phyloP scores from a whole-genome alignment of 129 eudicot genomes.

The Glebionis coronaria region DNA sequence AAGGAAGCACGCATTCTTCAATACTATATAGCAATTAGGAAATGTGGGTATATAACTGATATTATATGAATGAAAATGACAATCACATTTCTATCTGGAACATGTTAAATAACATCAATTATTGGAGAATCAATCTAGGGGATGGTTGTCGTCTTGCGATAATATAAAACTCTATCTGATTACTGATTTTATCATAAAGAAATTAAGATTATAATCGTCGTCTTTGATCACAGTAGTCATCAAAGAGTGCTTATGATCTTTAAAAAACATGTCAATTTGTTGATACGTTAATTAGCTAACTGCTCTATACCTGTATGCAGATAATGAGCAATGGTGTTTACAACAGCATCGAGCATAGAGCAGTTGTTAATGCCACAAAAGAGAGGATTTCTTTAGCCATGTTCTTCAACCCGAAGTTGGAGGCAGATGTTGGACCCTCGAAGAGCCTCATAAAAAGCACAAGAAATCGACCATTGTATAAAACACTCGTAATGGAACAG shows the following conservation, averaged over 20 bases:
- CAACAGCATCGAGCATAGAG: conserved; percentile 40
- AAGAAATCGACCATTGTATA: conserved; percentile 28
- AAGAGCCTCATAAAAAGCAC: conserved; percentile 20
- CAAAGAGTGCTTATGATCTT: background rate
- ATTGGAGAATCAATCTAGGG: conserved; percentile 18
- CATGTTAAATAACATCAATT: conserved; percentile 18
- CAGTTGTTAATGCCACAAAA: conserved; percentile 24
- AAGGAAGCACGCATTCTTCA: conserved; percentile 9
- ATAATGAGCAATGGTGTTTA: conserved; percentile 39
- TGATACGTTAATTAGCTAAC: too few relatives aligned
- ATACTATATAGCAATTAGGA: background rate
- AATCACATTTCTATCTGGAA: conserved; percentile 12
- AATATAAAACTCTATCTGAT: background rate
- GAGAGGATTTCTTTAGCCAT: conserved; percentile 33
- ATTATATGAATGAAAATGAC: conserved; percentile 12
- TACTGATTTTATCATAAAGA: background rate
- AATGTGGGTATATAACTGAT: background rate
- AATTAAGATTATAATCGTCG: background rate
- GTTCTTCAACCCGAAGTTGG: conserved; percentile 39
- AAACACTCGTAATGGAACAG: conserved; percentile 25
- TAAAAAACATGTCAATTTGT: background rate
- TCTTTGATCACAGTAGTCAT: background rate
- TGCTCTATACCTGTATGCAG: conserved; percentile 18
- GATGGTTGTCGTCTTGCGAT: conserved; percentile 12
- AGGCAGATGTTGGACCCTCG: conserved; percentile 39